These are phyloP conservation scores for Pyricularia pennisetigena DNA, from an alignment of 2,329 filamentous ascomycete species.

Conservation along the genomic window DNA sequence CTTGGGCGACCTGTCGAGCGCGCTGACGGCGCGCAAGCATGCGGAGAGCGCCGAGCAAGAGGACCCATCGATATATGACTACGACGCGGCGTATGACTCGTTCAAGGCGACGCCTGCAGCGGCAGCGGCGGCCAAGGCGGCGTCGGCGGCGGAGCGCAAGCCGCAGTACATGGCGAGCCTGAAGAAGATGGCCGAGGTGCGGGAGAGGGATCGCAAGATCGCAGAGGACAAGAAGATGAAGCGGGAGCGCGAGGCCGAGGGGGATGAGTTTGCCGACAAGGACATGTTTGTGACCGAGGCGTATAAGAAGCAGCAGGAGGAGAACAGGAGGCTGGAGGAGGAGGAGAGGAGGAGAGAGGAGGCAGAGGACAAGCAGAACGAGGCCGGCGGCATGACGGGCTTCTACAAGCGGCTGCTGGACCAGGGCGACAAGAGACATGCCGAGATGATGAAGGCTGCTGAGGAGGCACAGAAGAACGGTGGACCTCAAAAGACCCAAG, in stretches of 20 bases:
- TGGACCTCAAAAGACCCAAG: slow-evolving; percentile 17
- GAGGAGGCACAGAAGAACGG: slow-evolving; percentile 40
- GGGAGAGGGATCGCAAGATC: slow-evolving; percentile 68
- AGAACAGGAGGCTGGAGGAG: slow-evolving; percentile 58
- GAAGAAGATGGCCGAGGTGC: slow-evolving; percentile 61
- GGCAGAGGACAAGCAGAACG: slow-evolving; percentile 52
- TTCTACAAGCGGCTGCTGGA: slow-evolving; percentile 71
- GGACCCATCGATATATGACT: slow-evolving; percentile 74
- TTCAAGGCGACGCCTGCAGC: slow-evolving; percentile 48
- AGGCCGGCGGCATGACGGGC: slow-evolving; percentile 61
- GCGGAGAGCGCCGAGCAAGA: slow-evolving; percentile 54
- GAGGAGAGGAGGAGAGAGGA: slow-evolving; percentile 61
- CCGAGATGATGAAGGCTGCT: slow-evolving; percentile 58
- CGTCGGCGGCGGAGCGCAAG: slow-evolving; percentile 40
- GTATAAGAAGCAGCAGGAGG: slow-evolving; percentile 73
- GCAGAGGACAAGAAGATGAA: slow-evolving; percentile 75
- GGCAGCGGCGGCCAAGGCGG: slow-evolving; percentile 32
- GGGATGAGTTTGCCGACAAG: slow-evolving; percentile 72
- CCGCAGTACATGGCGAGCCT: slow-evolving; percentile 74
- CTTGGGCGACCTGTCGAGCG: slow-evolving; percentile 58
- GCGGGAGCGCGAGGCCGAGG: slow-evolving; percentile 68
- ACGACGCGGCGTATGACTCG: slow-evolving; percentile 73
- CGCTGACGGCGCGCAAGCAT: slow-evolving; percentile 52
- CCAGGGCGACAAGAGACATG: slow-evolving; percentile 59
- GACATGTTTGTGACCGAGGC: slow-evolving; percentile 80